These are phyloP conservation scores for Pichiaceae sp. DNA, from an alignment of 1,139 yeast genomes.

Conservation along the genomic window DNA sequence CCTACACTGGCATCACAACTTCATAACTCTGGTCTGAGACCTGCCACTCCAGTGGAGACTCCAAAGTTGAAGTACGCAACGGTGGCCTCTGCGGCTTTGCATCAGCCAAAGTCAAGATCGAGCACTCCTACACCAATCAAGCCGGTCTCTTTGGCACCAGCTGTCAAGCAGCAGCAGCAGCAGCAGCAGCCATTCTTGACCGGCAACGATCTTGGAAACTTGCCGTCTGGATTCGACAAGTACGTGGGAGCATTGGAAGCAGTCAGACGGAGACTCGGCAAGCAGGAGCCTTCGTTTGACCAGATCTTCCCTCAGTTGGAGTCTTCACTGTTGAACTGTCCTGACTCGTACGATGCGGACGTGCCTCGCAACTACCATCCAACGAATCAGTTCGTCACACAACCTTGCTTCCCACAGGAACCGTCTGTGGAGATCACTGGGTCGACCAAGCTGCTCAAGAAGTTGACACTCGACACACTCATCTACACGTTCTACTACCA, in stretches of 20 bases:
- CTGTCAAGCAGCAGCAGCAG: neutral
- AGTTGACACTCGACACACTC: slow-evolving; percentile 79
- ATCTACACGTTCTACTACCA: slow-evolving; percentile 87
- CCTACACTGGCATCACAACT: slow-evolving; percentile 6
- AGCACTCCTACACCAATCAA: neutral
- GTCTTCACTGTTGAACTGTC: slow-evolving; percentile 76
- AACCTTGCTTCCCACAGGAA: slow-evolving; percentile 87
- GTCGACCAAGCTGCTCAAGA: slow-evolving; percentile 47
- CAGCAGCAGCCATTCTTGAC: slow-evolving; percentile 7
- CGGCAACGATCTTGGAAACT: slow-evolving; percentile 13
- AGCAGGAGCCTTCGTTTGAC: slow-evolving; percentile 46
- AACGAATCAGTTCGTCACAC: slow-evolving; percentile 80
- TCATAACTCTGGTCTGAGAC: slow-evolving; percentile 11
- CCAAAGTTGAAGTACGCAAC: slow-evolving; percentile 27
- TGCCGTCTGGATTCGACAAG: slow-evolving; percentile 43
- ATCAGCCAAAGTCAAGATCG: slow-evolving; percentile 3
- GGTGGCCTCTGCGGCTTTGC: slow-evolving; percentile 19
- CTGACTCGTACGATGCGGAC: slow-evolving; percentile 89
- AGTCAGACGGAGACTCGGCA: slow-evolving; percentile 31
- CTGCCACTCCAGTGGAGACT: slow-evolving; percentile 21
- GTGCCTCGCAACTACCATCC: slow-evolving; percentile 78
- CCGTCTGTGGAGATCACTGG: slow-evolving; percentile 54
- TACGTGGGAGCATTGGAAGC: slow-evolving; percentile 36
- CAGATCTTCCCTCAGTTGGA: slow-evolving; percentile 57
- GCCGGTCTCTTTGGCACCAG: neutral